These are phyloP conservation scores for Pulveroboletus sp. DNA, from an alignment of 768 basidiomycete genomes.

Conservation along the genomic window DNA sequence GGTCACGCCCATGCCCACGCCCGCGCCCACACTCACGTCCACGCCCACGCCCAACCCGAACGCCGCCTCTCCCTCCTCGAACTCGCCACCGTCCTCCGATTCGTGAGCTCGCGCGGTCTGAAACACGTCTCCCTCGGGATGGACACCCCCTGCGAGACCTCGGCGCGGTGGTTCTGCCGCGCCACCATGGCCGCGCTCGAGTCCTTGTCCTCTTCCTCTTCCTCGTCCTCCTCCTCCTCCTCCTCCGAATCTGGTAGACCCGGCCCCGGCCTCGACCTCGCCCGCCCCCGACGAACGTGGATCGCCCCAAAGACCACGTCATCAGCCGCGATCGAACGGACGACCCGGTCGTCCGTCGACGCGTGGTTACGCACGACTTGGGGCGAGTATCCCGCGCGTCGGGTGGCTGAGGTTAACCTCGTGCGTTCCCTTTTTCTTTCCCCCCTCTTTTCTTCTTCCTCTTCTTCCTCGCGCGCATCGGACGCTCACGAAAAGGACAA, in stretches of 20 bases:
- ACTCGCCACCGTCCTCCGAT: slow-evolving; percentile 9
- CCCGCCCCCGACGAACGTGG: too few relatives aligned
- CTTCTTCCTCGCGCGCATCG: background rate
- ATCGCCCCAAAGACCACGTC: too few relatives aligned
- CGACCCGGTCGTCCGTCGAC: too few relatives aligned
- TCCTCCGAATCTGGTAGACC: too few relatives aligned
- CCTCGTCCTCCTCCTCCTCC: too few relatives aligned
- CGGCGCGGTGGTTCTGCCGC: slow-evolving; percentile 11
- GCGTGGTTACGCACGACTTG: too few relatives aligned
- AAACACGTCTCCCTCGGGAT: slow-evolving; percentile 1
- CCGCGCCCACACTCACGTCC: too few relatives aligned
- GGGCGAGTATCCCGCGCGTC: background rate
- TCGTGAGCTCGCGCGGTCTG: slow-evolving; percentile 4
- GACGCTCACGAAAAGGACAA: too few relatives aligned
- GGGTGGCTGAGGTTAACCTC: slow-evolving; percentile 5
- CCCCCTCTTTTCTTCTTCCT: too few relatives aligned
- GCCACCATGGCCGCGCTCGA: background rate
- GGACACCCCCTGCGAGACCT: slow-evolving; percentile 12
- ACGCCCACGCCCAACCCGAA: background rate
- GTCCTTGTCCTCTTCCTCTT: background rate
- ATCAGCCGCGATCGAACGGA: too few relatives aligned
- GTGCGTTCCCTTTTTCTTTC: background rate
- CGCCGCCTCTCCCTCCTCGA: slow-evolving; percentile 10
- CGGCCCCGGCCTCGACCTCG: background rate
- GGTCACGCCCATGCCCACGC: too few relatives aligned